Conservation (phyloP, 1,284 basidiomycete genomes). For the Exobasidium rhododendri region DNA sequence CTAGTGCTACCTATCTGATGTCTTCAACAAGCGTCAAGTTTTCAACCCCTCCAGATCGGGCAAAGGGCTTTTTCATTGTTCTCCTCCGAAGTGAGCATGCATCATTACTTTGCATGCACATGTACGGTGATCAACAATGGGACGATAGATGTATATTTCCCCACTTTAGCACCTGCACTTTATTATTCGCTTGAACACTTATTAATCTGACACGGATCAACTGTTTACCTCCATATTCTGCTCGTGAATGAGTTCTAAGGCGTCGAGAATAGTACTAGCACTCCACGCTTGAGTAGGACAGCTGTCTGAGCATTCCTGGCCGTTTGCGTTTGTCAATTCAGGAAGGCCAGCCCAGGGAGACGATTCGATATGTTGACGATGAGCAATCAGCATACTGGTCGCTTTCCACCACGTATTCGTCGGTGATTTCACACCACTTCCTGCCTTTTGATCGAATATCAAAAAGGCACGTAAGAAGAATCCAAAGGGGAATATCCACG, state of each 20-base stretch:
- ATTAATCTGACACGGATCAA: too few species aligned
- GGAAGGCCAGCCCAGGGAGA: constrained; percentile 47
- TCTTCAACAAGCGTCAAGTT: too few species aligned
- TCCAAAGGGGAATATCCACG: constrained; percentile 91
- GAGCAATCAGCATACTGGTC: constrained; percentile 33
- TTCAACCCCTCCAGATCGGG: too few species aligned
- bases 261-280: constrained; percentile 42
- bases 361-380: constrained; percentile 32
- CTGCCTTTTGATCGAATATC: constrained; percentile 55
- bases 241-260: constrained; percentile 21
- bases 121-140: too few species aligned
- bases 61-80: too few species aligned
- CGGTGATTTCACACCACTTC: constrained; percentile 10
- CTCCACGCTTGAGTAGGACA: constrained; percentile 49
- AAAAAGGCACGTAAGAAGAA: constrained; percentile 87
- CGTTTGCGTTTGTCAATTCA: constrained; percentile 45
- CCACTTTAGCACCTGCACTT: too few species aligned
- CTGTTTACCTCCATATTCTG: background rate
- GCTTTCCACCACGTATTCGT: constrained; percentile 33
- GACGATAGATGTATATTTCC: too few species aligned
- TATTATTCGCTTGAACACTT: too few species aligned
- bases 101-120: too few species aligned
- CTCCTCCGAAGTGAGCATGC: too few species aligned
- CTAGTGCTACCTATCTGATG: too few species aligned
- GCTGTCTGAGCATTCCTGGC: constrained; percentile 38